A percentile compares a stretch with the other conserved stretches of the same genome.
These are phyloP conservation scores for Annulohypoxylon nitens DNA, from an alignment of 495 filamentous ascomycete species.

Conservation along the genomic window DNA sequence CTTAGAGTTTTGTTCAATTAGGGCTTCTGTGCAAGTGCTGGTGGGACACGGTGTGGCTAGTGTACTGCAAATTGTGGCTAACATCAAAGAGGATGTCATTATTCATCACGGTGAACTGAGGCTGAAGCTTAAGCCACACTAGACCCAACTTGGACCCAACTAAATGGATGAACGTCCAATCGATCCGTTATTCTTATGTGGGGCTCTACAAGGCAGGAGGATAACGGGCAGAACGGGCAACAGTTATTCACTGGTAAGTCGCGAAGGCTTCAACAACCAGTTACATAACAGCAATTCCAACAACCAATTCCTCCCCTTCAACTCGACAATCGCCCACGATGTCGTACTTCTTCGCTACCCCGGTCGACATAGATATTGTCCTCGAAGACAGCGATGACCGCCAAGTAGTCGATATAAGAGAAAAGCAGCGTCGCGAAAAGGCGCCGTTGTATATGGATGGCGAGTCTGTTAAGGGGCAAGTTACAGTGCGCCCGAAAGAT, in stretches of 20 bases:
- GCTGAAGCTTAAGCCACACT: slow-evolving; percentile 44
- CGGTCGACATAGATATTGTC: slow-evolving; percentile 98
- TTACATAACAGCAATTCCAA: slow-evolving; percentile 14
- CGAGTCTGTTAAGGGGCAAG: slow-evolving; percentile 94
- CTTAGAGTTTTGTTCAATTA: slow-evolving; percentile 30
- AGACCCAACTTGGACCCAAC: background rate
- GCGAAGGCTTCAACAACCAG: slow-evolving; percentile 24
- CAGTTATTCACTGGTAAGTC: background rate
- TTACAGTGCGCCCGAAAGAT: slow-evolving; percentile 97
- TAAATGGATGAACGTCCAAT: slow-evolving; percentile 6
- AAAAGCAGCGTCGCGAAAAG: slow-evolving; percentile 97
- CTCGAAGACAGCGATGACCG: slow-evolving; percentile 95
- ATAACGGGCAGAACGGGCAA: background rate
- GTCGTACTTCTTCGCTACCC: slow-evolving; percentile 98
- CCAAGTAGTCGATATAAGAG: slow-evolving; percentile 96
- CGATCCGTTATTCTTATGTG: slow-evolving; percentile 33
- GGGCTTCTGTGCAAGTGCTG: slow-evolving; percentile 17
- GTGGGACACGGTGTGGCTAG: slow-evolving; percentile 1
- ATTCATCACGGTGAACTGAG: slow-evolving; percentile 12
- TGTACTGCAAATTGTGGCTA: background rate
- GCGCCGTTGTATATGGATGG: slow-evolving; percentile 97
- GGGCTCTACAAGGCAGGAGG: slow-evolving; percentile 32
- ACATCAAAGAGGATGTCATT: no score
- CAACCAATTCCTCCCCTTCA: slow-evolving; percentile 13
- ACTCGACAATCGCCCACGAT: slow-evolving; percentile 65